Evolutionary conservation across 257 asterid species (phyloP).

Genomic region (Linderniella brevidens): DNA sequence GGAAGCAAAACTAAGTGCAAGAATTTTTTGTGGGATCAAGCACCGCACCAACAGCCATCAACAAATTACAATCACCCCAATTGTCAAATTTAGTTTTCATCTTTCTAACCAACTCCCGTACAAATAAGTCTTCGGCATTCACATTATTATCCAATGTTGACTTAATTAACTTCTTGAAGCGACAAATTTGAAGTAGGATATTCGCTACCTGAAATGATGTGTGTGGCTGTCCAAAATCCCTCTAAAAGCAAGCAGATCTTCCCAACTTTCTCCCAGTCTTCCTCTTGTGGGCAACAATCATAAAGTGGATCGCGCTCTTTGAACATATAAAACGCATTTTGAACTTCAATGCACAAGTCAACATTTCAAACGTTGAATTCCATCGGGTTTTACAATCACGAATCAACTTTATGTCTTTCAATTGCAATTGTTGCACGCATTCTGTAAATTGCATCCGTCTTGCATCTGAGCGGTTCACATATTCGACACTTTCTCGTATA

Average conservation of each 20-base stretch:
- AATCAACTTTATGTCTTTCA: too few relatives aligned
- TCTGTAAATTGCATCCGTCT: too few relatives aligned
- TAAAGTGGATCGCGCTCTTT: neutral
- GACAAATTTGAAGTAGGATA: conserved; percentile 1
- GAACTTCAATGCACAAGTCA: too few relatives aligned
- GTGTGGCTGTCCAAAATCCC: neutral
- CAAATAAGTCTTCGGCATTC: neutral
- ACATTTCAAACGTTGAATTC: too few relatives aligned
- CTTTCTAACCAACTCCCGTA: neutral
- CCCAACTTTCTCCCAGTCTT: neutral
- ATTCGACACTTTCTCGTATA: too few relatives aligned
- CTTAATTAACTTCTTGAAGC: neutral
- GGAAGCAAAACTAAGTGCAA: too few relatives aligned
- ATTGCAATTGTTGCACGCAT: too few relatives aligned
- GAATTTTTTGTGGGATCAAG: too few relatives aligned
- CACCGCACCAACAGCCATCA: too few relatives aligned
- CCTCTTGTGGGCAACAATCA: neutral
- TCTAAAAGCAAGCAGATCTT: neutral
- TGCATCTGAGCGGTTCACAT: too few relatives aligned
- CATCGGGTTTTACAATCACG: too few relatives aligned
- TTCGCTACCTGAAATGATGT: neutral
- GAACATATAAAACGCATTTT: neutral
- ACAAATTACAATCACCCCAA: too few relatives aligned
- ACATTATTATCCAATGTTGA: neutral
- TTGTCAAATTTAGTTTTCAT: neutral